Conservation (phyloP, 805 yeast species). For the Clavispora vitiphila region DNA sequence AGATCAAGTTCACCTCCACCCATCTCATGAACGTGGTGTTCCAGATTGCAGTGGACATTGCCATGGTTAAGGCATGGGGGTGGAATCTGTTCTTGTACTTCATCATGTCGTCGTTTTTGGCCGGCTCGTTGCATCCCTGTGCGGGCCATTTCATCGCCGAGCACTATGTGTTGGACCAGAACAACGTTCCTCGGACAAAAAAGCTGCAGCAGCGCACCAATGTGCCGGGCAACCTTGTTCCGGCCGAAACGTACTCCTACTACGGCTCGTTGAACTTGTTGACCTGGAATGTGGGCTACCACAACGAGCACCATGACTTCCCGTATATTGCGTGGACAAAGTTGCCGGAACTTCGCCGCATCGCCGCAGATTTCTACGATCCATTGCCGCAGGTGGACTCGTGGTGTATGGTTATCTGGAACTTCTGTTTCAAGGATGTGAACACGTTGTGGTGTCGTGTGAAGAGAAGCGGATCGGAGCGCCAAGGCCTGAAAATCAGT, state of each 20-base stretch:
- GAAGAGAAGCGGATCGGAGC: conserved; percentile 48
- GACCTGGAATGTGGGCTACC: conserved; percentile 93
- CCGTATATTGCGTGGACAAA: conserved; percentile 91
- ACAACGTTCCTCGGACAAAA: conserved; percentile 39
- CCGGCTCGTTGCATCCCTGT: conserved; percentile 89
- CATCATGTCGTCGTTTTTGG: conserved; percentile 71
- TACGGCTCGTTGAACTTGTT: conserved; percentile 73
- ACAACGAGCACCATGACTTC: conserved; percentile 93
- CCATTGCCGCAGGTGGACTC: conserved; percentile 72
- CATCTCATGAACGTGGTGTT: conserved; percentile 64
- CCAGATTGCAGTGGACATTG: conserved; percentile 55
- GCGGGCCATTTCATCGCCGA: conserved; percentile 97
- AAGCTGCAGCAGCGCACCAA: conserved; percentile 20
- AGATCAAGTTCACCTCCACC: conserved; percentile 65
- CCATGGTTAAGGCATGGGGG: conserved; percentile 61
- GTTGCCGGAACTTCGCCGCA: conserved; percentile 54
- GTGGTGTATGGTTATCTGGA: conserved; percentile 73
- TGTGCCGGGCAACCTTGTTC: conserved; percentile 32
- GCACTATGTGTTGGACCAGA: conserved; percentile 65
- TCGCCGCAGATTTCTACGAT: conserved; percentile 78
- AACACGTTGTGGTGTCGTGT: conserved; percentile 79
- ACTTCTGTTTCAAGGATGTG: conserved; percentile 63
- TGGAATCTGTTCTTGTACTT: conserved; percentile 60
- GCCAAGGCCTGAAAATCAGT: conserved; percentile 26
- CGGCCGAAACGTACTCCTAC: conserved; percentile 82